Conservation (phyloP, 129 eudicot species). For the Deinandra increscens region DNA sequence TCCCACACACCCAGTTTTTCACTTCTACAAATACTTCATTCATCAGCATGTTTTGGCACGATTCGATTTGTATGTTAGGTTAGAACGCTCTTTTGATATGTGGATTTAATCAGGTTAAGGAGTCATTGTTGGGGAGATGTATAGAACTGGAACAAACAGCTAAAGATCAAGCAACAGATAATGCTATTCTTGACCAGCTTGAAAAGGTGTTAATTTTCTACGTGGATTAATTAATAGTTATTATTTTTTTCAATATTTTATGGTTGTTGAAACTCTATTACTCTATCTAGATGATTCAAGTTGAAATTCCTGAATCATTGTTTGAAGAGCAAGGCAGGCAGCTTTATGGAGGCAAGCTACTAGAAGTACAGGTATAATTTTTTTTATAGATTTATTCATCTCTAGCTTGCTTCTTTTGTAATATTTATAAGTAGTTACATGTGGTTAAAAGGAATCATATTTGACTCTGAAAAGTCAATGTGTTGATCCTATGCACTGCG, state of each 20-base stretch:
- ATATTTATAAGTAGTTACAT: conserved; percentile 1
- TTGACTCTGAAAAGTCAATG: conserved; percentile 16
- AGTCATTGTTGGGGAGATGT: conserved; percentile 58
- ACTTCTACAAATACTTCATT: neutral
- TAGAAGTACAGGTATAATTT: conserved; percentile 77
- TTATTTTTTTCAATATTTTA: neutral
- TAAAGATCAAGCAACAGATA: conserved; percentile 93
- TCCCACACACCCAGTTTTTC: neutral
- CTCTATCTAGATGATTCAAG: conserved; percentile 70
- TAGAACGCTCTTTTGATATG: neutral
- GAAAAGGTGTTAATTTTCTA: conserved; percentile 50
- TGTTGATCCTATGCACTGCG: neutral
- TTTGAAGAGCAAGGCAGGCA: conserved; percentile 97
- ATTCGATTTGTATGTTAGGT: neutral
- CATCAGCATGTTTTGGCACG: neutral
- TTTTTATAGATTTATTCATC: neutral
- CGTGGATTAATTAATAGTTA: neutral
- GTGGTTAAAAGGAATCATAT: conserved; percentile 8
- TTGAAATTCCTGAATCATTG: conserved; percentile 81
- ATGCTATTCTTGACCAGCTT: conserved; percentile 81
- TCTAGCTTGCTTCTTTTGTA: neutral
- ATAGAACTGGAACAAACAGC: conserved; percentile 87
- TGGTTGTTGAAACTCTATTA: neutral
- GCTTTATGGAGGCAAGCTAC: conserved; percentile 78
- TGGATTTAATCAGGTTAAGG: conserved; percentile 61